Conservation (phyloP, 2,329 filamentous ascomycete species). For the Annulohypoxylon truncatum region DNA sequence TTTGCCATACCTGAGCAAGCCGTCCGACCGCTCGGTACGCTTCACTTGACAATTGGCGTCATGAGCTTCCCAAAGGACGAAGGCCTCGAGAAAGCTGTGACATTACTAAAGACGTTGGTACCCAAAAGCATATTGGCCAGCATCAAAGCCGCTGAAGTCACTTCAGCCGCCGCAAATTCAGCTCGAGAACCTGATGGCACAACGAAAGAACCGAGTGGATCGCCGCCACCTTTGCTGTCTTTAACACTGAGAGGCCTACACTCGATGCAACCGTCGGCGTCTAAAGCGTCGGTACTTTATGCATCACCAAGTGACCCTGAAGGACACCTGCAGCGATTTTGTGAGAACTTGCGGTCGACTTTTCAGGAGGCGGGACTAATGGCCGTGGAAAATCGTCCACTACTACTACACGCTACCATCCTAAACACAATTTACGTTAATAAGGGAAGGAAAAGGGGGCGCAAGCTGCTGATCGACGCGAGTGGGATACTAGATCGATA, state of each 20-base stretch:
- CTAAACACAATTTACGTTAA: slow-evolving; percentile 85
- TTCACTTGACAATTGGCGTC: slow-evolving; percentile 89
- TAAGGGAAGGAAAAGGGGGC: slow-evolving; percentile 53
- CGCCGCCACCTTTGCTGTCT: slow-evolving; percentile 46
- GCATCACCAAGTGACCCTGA: slow-evolving; percentile 67
- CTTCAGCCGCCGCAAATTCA: not conserved
- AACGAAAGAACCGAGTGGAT: slow-evolving; percentile 27
- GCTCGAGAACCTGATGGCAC: slow-evolving; percentile 27
- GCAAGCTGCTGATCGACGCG: slow-evolving; percentile 63
- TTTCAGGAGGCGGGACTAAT: slow-evolving; percentile 70
- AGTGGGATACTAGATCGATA: slow-evolving; percentile 68
- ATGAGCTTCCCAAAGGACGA: slow-evolving; percentile 75
- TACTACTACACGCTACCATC: slow-evolving; percentile 86
- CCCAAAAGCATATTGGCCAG: slow-evolving; percentile 55
- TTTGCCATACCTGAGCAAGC: slow-evolving; percentile 72
- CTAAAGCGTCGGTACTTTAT: slow-evolving; percentile 73
- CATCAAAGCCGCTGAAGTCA: slow-evolving; percentile 22
- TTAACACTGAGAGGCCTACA: slow-evolving; percentile 66
- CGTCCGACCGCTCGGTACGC: slow-evolving; percentile 79
- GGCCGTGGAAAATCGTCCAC: slow-evolving; percentile 66
- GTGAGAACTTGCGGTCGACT: slow-evolving; percentile 61
- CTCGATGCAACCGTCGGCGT: slow-evolving; percentile 72
- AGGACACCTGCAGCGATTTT: slow-evolving; percentile 66
- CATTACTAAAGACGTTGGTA: slow-evolving; percentile 54
- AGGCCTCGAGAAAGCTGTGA: slow-evolving; percentile 56